phyloP scores from a whole-genome alignment of 768 basidiomycete genomes.

The Panaeolus cyanescens region DNA sequence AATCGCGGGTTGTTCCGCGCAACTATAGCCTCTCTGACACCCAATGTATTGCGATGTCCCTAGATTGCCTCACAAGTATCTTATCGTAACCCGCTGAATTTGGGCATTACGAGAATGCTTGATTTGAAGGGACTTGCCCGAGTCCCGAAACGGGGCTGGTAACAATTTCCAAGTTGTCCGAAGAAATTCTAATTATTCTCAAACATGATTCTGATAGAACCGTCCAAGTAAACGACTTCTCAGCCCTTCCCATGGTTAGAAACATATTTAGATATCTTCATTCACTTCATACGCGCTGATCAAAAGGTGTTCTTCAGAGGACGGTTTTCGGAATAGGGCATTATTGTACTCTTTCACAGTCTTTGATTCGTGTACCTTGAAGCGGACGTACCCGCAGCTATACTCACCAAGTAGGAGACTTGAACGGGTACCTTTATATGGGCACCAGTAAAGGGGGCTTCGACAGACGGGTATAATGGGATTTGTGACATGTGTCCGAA shows the following conservation, averaged over 20 bases:
- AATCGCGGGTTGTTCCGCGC: constrained; percentile 6
- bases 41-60: not conserved
- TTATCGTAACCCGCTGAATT: not conserved
- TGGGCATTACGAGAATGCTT: not conserved
- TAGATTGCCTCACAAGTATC: not conserved
- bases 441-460: not conserved
- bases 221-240: not conserved
- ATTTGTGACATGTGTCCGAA: not conserved
- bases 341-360: not conserved
- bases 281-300: not conserved
- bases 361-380: not conserved
- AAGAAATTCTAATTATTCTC: not conserved
- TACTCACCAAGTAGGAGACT: not conserved
- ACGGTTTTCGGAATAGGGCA: not conserved
- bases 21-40: not conserved
- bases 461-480: not conserved
- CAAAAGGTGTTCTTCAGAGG: not conserved
- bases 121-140: not conserved
- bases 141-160: not conserved
- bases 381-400: not conserved
- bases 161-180: not conserved
- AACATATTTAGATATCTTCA: not conserved
- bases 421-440: not conserved
- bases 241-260: not conserved
- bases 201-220: not conserved